Percentiles rank a stretch among this genome's conserved stretches.
These are phyloP conservation scores for Cladophialophora chaetospira DNA, from an alignment of 2,329 filamentous ascomycete species.

Conservation along the genomic window DNA sequence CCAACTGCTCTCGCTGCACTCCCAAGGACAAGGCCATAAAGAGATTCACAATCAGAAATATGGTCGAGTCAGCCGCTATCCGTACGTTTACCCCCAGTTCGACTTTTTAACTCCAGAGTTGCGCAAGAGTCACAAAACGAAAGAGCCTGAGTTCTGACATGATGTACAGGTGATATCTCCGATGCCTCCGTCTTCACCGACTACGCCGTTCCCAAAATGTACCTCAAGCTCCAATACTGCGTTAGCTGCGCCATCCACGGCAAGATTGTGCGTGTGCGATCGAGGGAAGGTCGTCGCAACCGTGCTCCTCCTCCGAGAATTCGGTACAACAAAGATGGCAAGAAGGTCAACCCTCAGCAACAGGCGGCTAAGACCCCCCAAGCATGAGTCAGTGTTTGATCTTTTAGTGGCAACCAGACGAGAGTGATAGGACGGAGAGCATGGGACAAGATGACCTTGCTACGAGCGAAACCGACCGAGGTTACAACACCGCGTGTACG, in stretches of 20 bases:
- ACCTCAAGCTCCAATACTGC: constrained; percentile 99
- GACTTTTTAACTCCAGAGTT: background rate
- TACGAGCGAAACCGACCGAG: too few relatives aligned
- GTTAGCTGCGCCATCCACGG: constrained; percentile 99
- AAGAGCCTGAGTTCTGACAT: background rate
- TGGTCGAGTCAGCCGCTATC: constrained; percentile 99
- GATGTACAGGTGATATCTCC: constrained; percentile 89
- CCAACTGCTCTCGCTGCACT: constrained; percentile 84
- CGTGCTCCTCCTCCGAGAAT: constrained; percentile 96
- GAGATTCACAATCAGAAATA: constrained; percentile 99
- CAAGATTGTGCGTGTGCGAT: constrained; percentile 99
- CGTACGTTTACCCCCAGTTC: constrained; percentile 65
- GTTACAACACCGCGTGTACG: too few relatives aligned
- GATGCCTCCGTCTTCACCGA: constrained; percentile 99
- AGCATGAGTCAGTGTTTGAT: constrained; percentile 27
- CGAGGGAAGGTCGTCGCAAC: constrained; percentile 95
- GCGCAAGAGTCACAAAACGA: background rate
- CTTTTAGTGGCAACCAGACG: background rate
- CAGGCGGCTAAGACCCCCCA: constrained; percentile 63
- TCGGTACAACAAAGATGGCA: constrained; percentile 99
- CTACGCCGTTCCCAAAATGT: constrained; percentile 99
- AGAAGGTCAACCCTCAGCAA: constrained; percentile 96
- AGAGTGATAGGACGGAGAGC: too few relatives aligned
- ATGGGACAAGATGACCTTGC: too few relatives aligned
- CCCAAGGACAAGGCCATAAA: constrained; percentile 99